Percentiles rank a stretch among this genome's conserved stretches.
phyloP scores from a whole-genome alignment of 495 filamentous ascomycete genomes.

The Trichoderma gamsii region DNA sequence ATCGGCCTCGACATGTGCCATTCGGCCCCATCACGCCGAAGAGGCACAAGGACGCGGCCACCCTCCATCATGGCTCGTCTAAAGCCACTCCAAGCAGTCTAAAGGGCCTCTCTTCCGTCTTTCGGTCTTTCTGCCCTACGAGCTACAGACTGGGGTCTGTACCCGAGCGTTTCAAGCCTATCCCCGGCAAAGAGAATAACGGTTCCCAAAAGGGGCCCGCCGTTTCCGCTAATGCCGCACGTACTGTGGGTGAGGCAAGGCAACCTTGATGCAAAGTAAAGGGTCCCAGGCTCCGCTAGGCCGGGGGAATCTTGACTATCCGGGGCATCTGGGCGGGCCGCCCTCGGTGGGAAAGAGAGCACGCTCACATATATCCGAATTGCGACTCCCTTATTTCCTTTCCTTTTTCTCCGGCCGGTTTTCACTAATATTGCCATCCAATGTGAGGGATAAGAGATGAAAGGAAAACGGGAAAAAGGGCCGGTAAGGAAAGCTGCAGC shows the following conservation, averaged over 20 bases:
- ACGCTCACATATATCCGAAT: too few species aligned
- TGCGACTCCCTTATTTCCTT: too few species aligned
- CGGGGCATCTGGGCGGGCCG: too few species aligned
- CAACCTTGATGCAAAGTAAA: too few species aligned
- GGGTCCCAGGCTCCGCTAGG: too few species aligned
- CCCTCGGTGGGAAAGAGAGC: too few species aligned
- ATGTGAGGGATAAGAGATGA: too few species aligned
- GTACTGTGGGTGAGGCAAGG: neutral
- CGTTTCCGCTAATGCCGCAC: neutral
- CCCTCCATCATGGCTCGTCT: neutral
- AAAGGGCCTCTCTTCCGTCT: neutral
- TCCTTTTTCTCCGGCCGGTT: too few species aligned
- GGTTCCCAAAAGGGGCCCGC: neutral
- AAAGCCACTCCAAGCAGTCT: too few species aligned
- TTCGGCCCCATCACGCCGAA: constrained; percentile 11
- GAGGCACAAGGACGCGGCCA: neutral
- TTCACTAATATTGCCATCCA: too few species aligned
- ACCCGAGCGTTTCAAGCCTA: neutral
- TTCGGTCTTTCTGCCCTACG: too few species aligned
- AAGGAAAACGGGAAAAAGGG: neutral
- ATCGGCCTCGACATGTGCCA: constrained; percentile 1
- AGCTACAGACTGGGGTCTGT: neutral
- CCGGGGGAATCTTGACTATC: too few species aligned
- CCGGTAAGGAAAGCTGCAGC: neutral
- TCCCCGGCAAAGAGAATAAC: neutral